phyloP scores from a whole-genome alignment of 257 asterid genomes.

The Nemophila menziesii region DNA sequence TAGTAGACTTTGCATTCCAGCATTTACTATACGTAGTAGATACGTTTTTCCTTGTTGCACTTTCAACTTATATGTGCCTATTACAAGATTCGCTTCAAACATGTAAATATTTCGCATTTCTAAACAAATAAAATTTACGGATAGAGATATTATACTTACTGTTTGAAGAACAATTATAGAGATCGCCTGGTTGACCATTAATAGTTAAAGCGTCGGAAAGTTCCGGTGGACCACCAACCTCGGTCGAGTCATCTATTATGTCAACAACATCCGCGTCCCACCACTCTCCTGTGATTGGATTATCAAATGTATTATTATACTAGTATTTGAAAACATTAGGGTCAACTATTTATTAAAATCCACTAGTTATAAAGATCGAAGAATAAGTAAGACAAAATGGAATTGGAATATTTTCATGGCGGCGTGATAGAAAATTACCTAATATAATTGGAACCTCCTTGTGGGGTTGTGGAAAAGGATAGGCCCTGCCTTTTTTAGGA shows the following conservation, averaged over 20 bases:
- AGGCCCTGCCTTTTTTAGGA: background rate
- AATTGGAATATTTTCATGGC: too few species aligned
- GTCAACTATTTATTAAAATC: too few species aligned
- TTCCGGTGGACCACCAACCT: background rate
- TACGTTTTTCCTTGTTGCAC: background rate
- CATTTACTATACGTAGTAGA: background rate
- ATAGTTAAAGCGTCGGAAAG: background rate
- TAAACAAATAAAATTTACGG: background rate
- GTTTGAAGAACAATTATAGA: background rate
- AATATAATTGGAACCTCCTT: background rate
- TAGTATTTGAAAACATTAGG: too few species aligned
- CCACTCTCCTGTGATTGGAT: background rate
- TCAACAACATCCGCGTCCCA: background rate
- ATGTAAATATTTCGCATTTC: background rate
- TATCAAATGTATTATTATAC: background rate
- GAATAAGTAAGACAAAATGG: too few species aligned
- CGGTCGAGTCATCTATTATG: background rate
- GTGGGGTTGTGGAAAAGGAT: background rate
- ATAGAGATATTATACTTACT: background rate
- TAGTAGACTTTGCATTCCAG: background rate
- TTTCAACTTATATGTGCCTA: background rate
- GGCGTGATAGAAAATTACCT: too few species aligned
- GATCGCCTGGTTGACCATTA: background rate
- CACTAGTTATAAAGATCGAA: background rate
- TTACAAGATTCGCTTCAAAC: background rate